A percentile compares a stretch with the other conserved stretches of the same genome.
Conservation (phyloP, 768 basidiomycete species). For the Dioszegia crocea region DNA sequence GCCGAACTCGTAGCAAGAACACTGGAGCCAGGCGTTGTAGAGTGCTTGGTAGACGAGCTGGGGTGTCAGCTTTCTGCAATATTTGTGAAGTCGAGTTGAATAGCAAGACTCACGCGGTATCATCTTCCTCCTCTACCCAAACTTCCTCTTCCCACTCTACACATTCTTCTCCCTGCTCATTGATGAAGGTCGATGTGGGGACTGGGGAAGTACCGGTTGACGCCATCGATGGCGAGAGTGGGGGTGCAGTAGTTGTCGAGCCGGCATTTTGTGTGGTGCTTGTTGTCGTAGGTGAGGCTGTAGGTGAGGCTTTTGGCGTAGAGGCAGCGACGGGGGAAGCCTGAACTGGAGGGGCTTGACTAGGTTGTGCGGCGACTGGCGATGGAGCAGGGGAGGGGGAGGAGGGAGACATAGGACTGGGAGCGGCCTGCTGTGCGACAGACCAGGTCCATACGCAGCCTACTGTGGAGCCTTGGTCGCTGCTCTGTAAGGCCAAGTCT, state of each 20-base stretch:
- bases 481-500: not conserved
- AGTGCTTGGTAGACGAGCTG: not conserved
- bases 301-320: not conserved
- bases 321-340: too few relatives aligned
- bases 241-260: not conserved
- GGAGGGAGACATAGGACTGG: not conserved
- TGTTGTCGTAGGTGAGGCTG: not conserved
- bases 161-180: conserved; percentile 1
- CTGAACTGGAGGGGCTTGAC: not conserved
- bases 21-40: not conserved
- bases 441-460: conserved; percentile 25
- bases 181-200: not conserved
- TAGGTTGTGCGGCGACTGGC: not conserved
- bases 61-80: not conserved
- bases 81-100: not conserved
- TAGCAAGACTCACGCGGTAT: not conserved
- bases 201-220: not conserved
- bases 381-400: not conserved
- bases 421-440: not conserved
- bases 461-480: conserved; percentile 3
- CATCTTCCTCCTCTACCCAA: not conserved
- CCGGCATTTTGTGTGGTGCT: too few relatives aligned
- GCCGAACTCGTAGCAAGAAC: not conserved
- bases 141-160: conserved; percentile 7
- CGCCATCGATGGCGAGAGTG: not conserved